phyloP scores from a whole-genome alignment of 2,329 filamentous ascomycete species.

The Aquanectria penicillioides region DNA sequence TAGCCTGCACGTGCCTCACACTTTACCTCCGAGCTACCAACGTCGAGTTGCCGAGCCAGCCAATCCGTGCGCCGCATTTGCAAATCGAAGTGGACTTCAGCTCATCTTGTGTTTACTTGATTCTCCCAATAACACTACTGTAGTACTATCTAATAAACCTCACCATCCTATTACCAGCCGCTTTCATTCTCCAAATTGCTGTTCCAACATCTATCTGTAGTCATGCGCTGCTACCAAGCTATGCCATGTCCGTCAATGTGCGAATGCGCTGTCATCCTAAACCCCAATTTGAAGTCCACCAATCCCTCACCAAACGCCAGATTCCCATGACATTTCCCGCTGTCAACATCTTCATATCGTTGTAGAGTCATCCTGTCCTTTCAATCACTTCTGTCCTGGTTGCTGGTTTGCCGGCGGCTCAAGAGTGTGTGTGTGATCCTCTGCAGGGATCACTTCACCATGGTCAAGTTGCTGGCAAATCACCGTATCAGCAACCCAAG shows the following conservation, averaged over 20 bases:
- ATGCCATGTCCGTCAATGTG: conserved; percentile 24
- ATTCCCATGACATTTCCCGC: conserved; percentile 14
- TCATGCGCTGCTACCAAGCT: conserved; percentile 25
- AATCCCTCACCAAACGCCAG: conserved; percentile 38
- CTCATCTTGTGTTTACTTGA: background rate
- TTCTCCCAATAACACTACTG: background rate
- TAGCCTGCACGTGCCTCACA: conserved; percentile 25
- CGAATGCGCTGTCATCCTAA: conserved; percentile 30
- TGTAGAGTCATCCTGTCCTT: conserved; percentile 3
- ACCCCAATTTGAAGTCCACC: conserved; percentile 20
- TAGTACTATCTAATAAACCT: conserved; percentile 7
- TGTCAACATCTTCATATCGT: background rate
- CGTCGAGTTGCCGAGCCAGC: background rate
- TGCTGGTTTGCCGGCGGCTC: conserved; percentile 71
- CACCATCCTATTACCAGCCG: conserved; percentile 26
- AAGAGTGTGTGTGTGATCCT: conserved; percentile 85
- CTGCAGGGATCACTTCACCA: conserved; percentile 76
- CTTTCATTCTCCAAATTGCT: conserved; percentile 32
- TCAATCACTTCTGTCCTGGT: conserved; percentile 36
- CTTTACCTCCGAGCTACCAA: background rate
- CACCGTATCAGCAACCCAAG: conserved; percentile 86
- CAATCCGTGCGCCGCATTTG: conserved; percentile 16
- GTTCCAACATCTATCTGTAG: conserved; percentile 37
- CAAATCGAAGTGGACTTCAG: background rate
- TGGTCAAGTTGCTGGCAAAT: conserved; percentile 83